Base-by-base conservation (phyloP, 345 rosid genomes). In the Kernera saxatilis region DNA sequence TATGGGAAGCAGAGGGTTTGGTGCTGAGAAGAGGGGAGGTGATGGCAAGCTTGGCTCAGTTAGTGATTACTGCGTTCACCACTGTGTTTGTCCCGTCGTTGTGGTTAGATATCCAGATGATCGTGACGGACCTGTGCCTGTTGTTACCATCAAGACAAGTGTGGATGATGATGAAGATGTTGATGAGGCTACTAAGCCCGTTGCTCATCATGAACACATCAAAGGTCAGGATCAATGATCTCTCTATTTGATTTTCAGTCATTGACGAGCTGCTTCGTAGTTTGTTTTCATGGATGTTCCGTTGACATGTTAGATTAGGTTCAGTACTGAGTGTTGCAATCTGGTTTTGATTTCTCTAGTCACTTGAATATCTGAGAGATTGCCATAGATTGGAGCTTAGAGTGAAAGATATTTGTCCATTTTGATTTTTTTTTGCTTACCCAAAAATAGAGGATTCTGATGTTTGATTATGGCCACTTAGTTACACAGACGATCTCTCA, bases 1-100 rank as follows among this genome's bases (percentile, higher is more conserved):
- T 37, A 88, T 90, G 90, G 98, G 98, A 22, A 88, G 98, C 77
- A 73, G 91, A 63, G 98, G 98, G 0, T 88, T 84, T 56, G 98
- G 98, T 1, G 96, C 90, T 2, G 64, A 74, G 21, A 85, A 79
- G 64, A 81, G 62, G 63, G 53, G 54, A 27, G 27, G 78, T n/a
- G 78, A 82, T n/a, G 96, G 85, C 44, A 80, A 84, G 79, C 73
- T 93, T 7, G 98, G 98, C 0, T 87, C 88, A 9, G 96, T 93
- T 2, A 90, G 98, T 55, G 96, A 90, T 79, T 90, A 90, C 41
- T 90, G 97, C 57, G 97, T 93, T 6, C 89, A 77, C 21, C 93
- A 90, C 79, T 90, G 97, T 59, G 83, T 83, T 55, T 92, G 98
- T 65, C 98, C 98, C 2, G 98, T 93, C 23, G 88, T 93, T 51